Percentiles rank a stretch among this genome's conserved stretches.
Evolutionary conservation across 352 stramenopile species (phyloP).

Genomic region (Elongisporangium undulatum): DNA sequence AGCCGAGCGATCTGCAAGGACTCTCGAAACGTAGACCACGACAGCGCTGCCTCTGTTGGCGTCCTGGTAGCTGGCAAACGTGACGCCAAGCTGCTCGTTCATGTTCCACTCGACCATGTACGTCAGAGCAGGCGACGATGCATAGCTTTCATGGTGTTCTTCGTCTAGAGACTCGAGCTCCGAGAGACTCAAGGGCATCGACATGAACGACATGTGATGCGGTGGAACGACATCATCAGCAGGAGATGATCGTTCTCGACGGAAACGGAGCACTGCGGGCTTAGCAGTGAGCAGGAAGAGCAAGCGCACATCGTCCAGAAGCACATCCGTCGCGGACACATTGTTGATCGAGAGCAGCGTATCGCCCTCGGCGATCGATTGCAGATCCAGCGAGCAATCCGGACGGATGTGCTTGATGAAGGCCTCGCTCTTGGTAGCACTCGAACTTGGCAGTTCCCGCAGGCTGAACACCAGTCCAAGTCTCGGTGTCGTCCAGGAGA

Average conservation of each 20-base stretch:
- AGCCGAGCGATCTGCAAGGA: slow-evolving; percentile 24
- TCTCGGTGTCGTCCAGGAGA: slow-evolving; percentile 9
- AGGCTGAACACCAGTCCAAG: slow-evolving; percentile 9
- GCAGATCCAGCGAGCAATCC: slow-evolving; percentile 27
- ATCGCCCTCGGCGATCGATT: slow-evolving; percentile 27
- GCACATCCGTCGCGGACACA: slow-evolving; percentile 17
- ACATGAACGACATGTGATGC: neutral
- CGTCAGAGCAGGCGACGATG: slow-evolving; percentile 8
- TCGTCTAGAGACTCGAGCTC: slow-evolving; percentile 16
- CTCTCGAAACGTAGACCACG: slow-evolving; percentile 40
- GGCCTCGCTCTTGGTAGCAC: neutral
- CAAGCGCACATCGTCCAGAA: slow-evolving; percentile 17
- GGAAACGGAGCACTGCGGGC: slow-evolving; percentile 32
- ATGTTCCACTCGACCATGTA: slow-evolving; percentile 41
- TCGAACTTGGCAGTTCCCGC: neutral
- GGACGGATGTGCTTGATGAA: slow-evolving; percentile 8
- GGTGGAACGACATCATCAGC: neutral
- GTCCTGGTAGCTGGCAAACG: slow-evolving; percentile 38
- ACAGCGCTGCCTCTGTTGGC: slow-evolving; percentile 19
- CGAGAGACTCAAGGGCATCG: neutral
- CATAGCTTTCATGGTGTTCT: slow-evolving; percentile 5
- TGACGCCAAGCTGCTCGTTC: slow-evolving; percentile 28
- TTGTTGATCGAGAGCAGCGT: slow-evolving; percentile 34
- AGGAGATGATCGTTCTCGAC: neutral
- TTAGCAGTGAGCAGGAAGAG: slow-evolving; percentile 26